These are phyloP conservation scores for Annona cherimola DNA, from an alignment of 164 flowering plant genomes.

Conservation along the genomic window DNA sequence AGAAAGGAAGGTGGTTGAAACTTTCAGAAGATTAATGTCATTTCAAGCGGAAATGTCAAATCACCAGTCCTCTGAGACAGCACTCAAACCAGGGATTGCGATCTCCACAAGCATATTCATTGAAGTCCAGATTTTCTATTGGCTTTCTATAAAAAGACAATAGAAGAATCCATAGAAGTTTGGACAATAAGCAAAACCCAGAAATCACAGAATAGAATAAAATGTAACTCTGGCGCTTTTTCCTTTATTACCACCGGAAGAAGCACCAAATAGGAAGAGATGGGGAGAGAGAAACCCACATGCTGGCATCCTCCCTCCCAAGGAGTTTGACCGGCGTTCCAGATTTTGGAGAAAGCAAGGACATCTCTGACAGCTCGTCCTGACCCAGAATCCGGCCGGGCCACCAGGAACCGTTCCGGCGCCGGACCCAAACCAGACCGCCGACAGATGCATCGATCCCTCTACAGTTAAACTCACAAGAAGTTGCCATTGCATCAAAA, in stretches of 20 bases:
- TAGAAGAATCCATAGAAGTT: not conserved
- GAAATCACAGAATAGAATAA: not conserved
- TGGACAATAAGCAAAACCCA: not conserved
- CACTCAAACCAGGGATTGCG: not conserved
- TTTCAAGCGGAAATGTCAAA: not conserved
- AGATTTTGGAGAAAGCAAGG: conserved; percentile 47
- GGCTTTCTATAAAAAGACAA: not conserved
- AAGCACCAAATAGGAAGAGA: not conserved
- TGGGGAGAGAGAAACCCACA: conserved; percentile 47
- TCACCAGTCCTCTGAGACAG: not conserved
- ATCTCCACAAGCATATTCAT: not conserved
- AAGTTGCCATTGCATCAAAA: conserved; percentile 37
- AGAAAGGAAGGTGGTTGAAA: too few species aligned
- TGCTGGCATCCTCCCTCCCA: conserved; percentile 78
- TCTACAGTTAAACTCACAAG: conserved; percentile 30
- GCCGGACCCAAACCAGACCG: conserved; percentile 82
- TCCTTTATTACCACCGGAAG: not conserved
- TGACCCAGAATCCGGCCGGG: conserved; percentile 80
- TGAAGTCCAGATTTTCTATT: not conserved
- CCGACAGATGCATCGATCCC: conserved; percentile 58
- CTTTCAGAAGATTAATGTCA: not conserved
- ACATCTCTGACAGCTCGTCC: conserved; percentile 60
- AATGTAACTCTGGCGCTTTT: not conserved
- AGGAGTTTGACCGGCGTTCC: conserved; percentile 93
- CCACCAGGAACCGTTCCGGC: conserved; percentile 98